Percentiles rank a stretch among this genome's conserved stretches.
phyloP scores from a whole-genome alignment of 352 stramenopile genomes.

The Phytophthora hybrid region DNA sequence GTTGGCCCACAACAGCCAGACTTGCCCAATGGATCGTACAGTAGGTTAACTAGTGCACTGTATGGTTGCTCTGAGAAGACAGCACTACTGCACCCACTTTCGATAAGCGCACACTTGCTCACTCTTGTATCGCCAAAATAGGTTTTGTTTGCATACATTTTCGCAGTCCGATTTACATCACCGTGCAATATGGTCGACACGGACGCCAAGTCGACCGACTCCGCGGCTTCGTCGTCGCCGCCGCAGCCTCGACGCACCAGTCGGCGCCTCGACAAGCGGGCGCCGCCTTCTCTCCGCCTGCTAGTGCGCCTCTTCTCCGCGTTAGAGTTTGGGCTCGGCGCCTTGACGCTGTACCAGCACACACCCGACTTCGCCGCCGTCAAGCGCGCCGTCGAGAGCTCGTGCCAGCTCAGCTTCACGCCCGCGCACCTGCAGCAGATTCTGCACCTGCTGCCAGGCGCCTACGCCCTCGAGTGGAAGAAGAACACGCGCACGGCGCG shows the following conservation, averaged over 20 bases:
- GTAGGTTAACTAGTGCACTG: too few species aligned
- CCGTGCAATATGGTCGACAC: slow-evolving; percentile 6
- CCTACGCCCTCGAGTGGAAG: slow-evolving; percentile 62
- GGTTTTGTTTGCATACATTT: slow-evolving; percentile 12
- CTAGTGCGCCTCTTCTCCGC: slow-evolving; percentile 72
- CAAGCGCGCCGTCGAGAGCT: slow-evolving; percentile 76
- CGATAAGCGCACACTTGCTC: too few species aligned
- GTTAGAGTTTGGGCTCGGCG: slow-evolving; percentile 75
- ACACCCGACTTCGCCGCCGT: slow-evolving; percentile 68
- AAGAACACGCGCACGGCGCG: slow-evolving; percentile 40
- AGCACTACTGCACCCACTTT: too few species aligned
- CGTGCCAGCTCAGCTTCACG: slow-evolving; percentile 65
- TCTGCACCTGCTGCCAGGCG: slow-evolving; percentile 55
- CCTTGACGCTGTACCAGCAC: slow-evolving; percentile 77
- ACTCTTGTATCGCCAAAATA: neutral
- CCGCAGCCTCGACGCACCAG: neutral
- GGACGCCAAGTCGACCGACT: neutral
- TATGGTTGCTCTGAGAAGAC: too few species aligned
- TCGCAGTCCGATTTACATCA: slow-evolving; percentile 5
- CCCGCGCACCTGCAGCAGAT: slow-evolving; percentile 67
- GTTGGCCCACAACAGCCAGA: slow-evolving; percentile 43
- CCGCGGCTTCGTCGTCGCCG: neutral
- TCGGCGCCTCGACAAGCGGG: slow-evolving; percentile 45
- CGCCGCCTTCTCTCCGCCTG: slow-evolving; percentile 50
- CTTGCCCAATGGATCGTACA: slow-evolving; percentile 49